Evolutionary conservation across 2,329 filamentous ascomycete genomes (phyloP), one percentile per base, ranked within the genome.

Genomic region (Fusarium napiforme): DNA sequence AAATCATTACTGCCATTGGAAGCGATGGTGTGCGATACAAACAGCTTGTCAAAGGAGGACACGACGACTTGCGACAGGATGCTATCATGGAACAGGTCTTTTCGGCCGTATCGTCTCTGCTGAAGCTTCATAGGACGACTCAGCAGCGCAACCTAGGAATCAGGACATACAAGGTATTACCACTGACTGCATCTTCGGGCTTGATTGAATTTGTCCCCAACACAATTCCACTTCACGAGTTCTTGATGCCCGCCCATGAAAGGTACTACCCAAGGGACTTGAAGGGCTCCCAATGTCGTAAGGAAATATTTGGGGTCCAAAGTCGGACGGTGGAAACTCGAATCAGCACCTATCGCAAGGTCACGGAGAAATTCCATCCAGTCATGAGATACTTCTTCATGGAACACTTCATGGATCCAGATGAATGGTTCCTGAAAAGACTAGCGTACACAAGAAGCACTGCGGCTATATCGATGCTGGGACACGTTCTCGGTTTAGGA

Each of bases 71-170:
- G 18, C 93, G 97, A 14, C 96, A 99, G 84, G 96, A 99, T 79
- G 94, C 96, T 49, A 99, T 91, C 85, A 99, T 99, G 97, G 97
- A 99, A 82, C 96, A 99, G 83, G 96, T 99, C 3, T 99, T 99
- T 81, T 94, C 95, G 66, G 95, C 97, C 82, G 96, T 98, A 28
- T 98, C 95, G 65, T 93, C 93, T 58, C 89, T 99, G 28, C 86
- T 99, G 32, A 93, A 93, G 80, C 92, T 93, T 55, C 95, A 98
- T 81, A 92, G 94, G 62, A 89, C 92, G 18, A 98, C 96, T 5
- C 92, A 95, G 43, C 95, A 97, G 79, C 92, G 96, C 10, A 93
- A 93, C 72, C 87, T 99, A 16, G 93, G 93, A 14, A 97, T 99
- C 78, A 89, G 97, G 65, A 98, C 96, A 1, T 99, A 99, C 87